Conservation (phyloP, 1,284 basidiomycete species). For the Vanrija sp. region DNA sequence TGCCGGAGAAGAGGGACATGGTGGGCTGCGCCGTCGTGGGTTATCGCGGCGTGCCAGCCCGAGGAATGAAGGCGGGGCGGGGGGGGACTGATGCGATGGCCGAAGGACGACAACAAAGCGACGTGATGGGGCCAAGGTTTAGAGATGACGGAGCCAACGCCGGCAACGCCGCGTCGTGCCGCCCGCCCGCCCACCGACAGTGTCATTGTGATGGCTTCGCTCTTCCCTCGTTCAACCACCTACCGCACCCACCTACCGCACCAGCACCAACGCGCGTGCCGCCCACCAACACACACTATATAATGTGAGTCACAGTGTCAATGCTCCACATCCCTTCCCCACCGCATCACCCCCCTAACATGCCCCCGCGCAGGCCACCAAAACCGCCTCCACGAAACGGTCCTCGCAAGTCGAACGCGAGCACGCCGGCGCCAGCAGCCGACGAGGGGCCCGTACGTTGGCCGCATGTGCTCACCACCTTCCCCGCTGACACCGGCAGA, state of each 20-base stretch:
- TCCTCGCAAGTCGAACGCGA: slow-evolving; percentile 37
- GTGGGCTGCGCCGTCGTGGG: background rate
- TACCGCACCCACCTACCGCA: too few relatives aligned
- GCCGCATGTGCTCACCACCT: background rate
- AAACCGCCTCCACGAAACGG: slow-evolving; percentile 6
- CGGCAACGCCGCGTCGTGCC: background rate
- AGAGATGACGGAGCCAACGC: background rate
- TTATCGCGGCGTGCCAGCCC: background rate
- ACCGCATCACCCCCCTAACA: background rate
- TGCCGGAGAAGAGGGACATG: slow-evolving; percentile 46
- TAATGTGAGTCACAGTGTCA: background rate
- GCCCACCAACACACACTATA: slow-evolving; percentile 4
- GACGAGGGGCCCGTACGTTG: slow-evolving; percentile 20
- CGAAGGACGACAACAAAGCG: too few relatives aligned
- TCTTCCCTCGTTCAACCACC: too few relatives aligned
- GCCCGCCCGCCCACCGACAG: too few relatives aligned
- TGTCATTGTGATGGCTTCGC: too few relatives aligned
- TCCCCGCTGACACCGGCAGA: background rate
- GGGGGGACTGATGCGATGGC: too few relatives aligned
- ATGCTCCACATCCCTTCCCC: background rate
- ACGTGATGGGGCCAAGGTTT: background rate
- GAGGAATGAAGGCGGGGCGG: too few relatives aligned
- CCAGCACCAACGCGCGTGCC: background rate
- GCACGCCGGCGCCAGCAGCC: slow-evolving; percentile 28
- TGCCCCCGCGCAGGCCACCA: slow-evolving; percentile 9